Evolutionary conservation across 176 grass and related monocot genomes (phyloP), one percentile per base, ranked within the genome.

Genomic region (Triticum monococcum): DNA sequence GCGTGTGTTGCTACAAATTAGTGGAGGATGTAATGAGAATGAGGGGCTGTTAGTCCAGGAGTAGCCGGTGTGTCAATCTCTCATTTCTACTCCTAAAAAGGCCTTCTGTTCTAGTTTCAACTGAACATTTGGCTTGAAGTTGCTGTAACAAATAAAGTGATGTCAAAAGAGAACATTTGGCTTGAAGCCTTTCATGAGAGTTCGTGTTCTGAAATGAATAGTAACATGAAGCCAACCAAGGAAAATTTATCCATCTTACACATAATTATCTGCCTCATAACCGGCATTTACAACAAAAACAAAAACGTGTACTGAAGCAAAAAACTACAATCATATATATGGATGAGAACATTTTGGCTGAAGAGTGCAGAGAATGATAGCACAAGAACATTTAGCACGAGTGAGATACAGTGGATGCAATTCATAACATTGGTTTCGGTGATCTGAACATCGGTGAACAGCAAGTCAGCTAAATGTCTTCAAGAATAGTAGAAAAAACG

Each of bases 401-500:
- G 50, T 12, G 18, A 18, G 61, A 72, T 35, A 91, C 79, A 22
- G 6, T 3, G 82, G 80, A 84, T 45, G 79, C 83, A 36, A 88
- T 92, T 75, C 87, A 93, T 77, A 76, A 92, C 41, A 74, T 90
- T 90, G 93, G 91, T 90, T 95, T 95, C 76, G 89, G 85, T 73
- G 83, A 93, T 84, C 52, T 93, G 33, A 89, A 85, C 78, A 69
- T 93, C 23, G 80, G 91, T 92, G 50, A 89, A 85, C 25, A 84
- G 56, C 5, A 66, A 81, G 56, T 1, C 20, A 16, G 52, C 54
- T 73, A 74, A 60, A 54, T 50, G 9, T 45, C 26, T 8, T 3
- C 9, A 2, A 48, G 25, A 75, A 13, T 7, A 28, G 71, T 17
- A 48, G 40, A 18, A 65, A 24, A 24, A 35, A 63, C 77, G 61